phyloP scores from a whole-genome alignment of 164 flowering plant genomes.

The Cinnamomum micranthum region DNA sequence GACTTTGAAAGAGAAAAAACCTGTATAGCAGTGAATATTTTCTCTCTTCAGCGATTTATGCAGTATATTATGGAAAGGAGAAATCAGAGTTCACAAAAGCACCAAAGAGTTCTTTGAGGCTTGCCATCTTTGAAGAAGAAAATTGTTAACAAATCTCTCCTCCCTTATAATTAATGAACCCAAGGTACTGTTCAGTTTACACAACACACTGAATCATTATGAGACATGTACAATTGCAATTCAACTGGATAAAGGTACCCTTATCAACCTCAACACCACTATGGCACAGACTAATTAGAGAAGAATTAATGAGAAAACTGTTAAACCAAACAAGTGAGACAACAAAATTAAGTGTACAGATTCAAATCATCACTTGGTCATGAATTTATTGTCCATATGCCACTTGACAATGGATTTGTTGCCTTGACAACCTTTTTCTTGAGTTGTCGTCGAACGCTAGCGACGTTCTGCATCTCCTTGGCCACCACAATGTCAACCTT shows the following conservation, averaged over 20 bases:
- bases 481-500: conserved; percentile 56
- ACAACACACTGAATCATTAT: neutral
- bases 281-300: too few species aligned
- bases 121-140: too few species aligned
- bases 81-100: too few species aligned
- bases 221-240: neutral
- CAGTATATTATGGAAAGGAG: too few species aligned
- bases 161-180: neutral
- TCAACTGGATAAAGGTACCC: neutral
- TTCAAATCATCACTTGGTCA: too few species aligned
- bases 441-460: conserved; percentile 9
- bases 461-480: conserved; percentile 6
- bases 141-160: too few species aligned
- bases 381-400: neutral
- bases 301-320: neutral
- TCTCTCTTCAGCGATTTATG: too few species aligned
- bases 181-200: neutral
- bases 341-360: neutral
- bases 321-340: neutral
- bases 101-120: too few species aligned
- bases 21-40: too few species aligned
- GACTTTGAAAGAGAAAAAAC: too few species aligned
- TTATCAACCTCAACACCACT: neutral
- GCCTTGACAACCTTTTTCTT: conserved; percentile 25
- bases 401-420: conserved; percentile 11